Percentiles rank a stretch among this genome's conserved stretches.
Conservation (phyloP, 371 early-diverging fungal genomes). For the Circinella minor region DNA sequence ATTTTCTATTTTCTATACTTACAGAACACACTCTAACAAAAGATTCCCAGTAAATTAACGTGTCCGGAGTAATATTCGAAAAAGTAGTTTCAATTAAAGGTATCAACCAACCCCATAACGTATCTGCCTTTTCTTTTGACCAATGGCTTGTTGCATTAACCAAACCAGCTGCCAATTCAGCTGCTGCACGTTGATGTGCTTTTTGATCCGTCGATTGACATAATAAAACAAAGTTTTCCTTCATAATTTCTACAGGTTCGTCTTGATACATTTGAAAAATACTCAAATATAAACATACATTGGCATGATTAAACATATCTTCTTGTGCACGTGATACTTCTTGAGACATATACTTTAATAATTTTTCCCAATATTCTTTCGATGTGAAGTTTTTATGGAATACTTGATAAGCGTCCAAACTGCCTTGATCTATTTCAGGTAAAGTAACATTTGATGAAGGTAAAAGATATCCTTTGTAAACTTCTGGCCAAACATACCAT, state of each 20-base stretch:
- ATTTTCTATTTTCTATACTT: constrained; percentile 9
- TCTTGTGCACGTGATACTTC: constrained; percentile 65
- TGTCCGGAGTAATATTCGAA: constrained; percentile 65
- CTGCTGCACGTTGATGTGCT: constrained; percentile 77
- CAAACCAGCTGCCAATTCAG: constrained; percentile 81
- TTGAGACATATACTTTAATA: constrained; percentile 62
- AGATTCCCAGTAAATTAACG: constrained; percentile 77
- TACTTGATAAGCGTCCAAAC: constrained; percentile 54
- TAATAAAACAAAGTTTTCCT: constrained; percentile 54
- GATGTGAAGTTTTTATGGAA: constrained; percentile 54
- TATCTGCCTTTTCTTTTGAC: constrained; percentile 44
- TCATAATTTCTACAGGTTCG: constrained; percentile 53
- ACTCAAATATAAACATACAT: constrained; percentile 68
- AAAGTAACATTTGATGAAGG: constrained; percentile 34
- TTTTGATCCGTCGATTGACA: constrained; percentile 65
- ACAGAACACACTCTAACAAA: constrained; percentile 58
- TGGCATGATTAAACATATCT: constrained; percentile 60
- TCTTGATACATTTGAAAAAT: constrained; percentile 74
- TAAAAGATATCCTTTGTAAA: constrained; percentile 56
- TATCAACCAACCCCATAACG: constrained; percentile 68
- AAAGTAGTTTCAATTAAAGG: constrained; percentile 62
- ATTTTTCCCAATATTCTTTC: constrained; percentile 59
- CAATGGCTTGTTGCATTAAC: constrained; percentile 90
- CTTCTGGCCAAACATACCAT: constrained; percentile 80
- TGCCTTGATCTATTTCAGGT: constrained; percentile 52